phyloP scores from a whole-genome alignment of 805 yeast species.

The Metschnikowia anglica region DNA sequence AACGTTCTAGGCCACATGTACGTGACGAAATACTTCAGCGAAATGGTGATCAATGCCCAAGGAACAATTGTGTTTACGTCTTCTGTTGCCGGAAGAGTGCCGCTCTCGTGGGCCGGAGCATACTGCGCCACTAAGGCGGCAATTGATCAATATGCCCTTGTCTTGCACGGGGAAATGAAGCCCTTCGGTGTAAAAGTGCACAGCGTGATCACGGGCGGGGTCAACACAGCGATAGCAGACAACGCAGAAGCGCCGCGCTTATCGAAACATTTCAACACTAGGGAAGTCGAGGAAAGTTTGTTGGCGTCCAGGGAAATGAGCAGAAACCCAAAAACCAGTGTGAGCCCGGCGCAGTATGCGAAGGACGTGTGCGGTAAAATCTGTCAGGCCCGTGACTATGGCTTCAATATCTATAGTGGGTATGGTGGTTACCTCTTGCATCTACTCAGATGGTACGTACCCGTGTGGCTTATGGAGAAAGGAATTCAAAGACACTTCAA shows the following conservation, averaged over 20 bases:
- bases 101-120: slow-evolving; percentile 33
- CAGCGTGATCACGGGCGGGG: slow-evolving; percentile 41
- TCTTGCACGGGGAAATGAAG: slow-evolving; percentile 34
- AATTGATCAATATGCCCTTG: slow-evolving; percentile 35
- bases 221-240: slow-evolving; percentile 35
- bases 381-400: slow-evolving; percentile 10
- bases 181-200: slow-evolving; percentile 41
- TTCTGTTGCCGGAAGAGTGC: slow-evolving; percentile 32
- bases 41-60: slow-evolving; percentile 29
- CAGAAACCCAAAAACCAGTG: slow-evolving; percentile 11
- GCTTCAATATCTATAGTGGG: slow-evolving; percentile 21
- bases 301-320: slow-evolving; percentile 15
- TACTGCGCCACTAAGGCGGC: slow-evolving; percentile 43
- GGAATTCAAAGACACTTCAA: slow-evolving; percentile 15
- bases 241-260: slow-evolving; percentile 4
- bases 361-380: slow-evolving; percentile 15
- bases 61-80: slow-evolving; percentile 41
- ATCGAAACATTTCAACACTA: slow-evolving; percentile 9
- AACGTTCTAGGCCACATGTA: slow-evolving; percentile 42
- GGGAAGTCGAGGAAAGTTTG: slow-evolving; percentile 14
- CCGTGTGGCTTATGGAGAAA: slow-evolving; percentile 15
- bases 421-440: slow-evolving; percentile 13
- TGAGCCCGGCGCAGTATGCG: slow-evolving; percentile 14
- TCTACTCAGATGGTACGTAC: slow-evolving; percentile 15
- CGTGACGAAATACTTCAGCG: slow-evolving; percentile 33